These are phyloP conservation scores for Starmerella riodocensis DNA, from an alignment of 805 yeast species.

Conservation along the genomic window DNA sequence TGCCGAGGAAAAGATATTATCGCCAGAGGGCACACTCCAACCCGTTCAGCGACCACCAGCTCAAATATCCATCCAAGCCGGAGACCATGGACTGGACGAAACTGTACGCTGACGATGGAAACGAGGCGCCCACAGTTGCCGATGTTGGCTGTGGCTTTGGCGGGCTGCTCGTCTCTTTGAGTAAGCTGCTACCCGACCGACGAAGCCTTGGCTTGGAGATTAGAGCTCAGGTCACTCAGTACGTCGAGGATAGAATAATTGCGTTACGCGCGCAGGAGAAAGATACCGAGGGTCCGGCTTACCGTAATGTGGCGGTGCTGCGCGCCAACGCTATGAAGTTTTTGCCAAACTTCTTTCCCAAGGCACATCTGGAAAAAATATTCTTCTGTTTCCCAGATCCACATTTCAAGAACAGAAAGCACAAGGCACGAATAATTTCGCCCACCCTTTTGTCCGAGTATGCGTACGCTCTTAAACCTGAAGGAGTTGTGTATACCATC, in stretches of 20 bases:
- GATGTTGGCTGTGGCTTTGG: constrained; percentile 98
- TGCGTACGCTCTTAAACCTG: constrained; percentile 76
- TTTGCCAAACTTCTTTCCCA: constrained; percentile 79
- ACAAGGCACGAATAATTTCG: constrained; percentile 91
- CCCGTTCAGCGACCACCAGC: constrained; percentile 88
- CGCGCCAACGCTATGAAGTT: constrained; percentile 97
- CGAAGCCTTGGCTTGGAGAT: constrained; percentile 92
- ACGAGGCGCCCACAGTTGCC: constrained; percentile 49
- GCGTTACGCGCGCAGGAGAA: constrained; percentile 59
- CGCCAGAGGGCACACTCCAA: constrained; percentile 97
- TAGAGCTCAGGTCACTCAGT: constrained; percentile 92
- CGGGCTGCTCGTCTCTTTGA: constrained; percentile 68
- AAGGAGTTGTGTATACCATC: constrained; percentile 83
- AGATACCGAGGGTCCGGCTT: constrained; percentile 29
- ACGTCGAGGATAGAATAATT: constrained; percentile 86
- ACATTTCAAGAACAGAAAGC: constrained; percentile 93
- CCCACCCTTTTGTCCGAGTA: constrained; percentile 80
- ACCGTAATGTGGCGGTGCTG: constrained; percentile 76
- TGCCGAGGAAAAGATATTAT: constrained; percentile 72
- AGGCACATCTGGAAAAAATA: constrained; percentile 74
- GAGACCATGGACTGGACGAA: constrained; percentile 75
- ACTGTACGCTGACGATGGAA: constrained; percentile 57
- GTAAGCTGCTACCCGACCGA: constrained; percentile 61
- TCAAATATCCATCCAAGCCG: constrained; percentile 78
- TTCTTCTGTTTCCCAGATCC: constrained; percentile 99